Evolutionary conservation across 345 rosid genomes (phyloP), one percentile per base, ranked within the genome.

Genomic region (Stellera chamaejasme): DNA sequence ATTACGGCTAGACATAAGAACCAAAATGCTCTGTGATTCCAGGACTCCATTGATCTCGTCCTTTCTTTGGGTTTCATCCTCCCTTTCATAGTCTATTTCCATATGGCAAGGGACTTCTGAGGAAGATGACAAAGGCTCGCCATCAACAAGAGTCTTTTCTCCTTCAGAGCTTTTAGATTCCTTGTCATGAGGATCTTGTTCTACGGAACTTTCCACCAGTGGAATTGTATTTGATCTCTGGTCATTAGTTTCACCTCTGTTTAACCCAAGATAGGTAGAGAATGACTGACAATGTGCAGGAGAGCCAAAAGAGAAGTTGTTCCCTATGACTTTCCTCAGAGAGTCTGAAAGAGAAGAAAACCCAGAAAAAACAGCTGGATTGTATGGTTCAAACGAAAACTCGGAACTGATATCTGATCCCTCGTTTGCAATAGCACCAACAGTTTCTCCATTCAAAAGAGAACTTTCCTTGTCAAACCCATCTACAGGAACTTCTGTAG

Each of bases 21-120:
- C 99, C 91, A 93, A 80, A 64, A 93, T 93, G 74, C 99, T 81
- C 57, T 75, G 79, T 59, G 86, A 67, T 58, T 83, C 82, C 71
- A 73, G 54, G 53, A 79, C 67, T 55, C 73, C 48, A 58, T 68
- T 82, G 54, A 49, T 63, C 54, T 73, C 82, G 64, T 73, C 81
- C 58, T 71, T 71, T 6, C 68, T 70, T 60, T 71, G 69, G 6
- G 45, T 27, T 27, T 77, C 73, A 54, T 79, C 78, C 28, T 55
- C 66, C 58, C 43, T 13, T 50, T 16, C 62, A 60, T 58, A 65
- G 70, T 71, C 77, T 54, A 66, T 71, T 65, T 10, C 64, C 11
- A 54, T n/a, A 45, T 59, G 71, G 8, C 41, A 44, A 45, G 60
- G 48, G 48, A 62, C 63, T 63, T 66, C 76, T 54, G 70, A 50